phyloP scores from a whole-genome alignment of 305 asterid species.

The Fraxinus paxiana region DNA sequence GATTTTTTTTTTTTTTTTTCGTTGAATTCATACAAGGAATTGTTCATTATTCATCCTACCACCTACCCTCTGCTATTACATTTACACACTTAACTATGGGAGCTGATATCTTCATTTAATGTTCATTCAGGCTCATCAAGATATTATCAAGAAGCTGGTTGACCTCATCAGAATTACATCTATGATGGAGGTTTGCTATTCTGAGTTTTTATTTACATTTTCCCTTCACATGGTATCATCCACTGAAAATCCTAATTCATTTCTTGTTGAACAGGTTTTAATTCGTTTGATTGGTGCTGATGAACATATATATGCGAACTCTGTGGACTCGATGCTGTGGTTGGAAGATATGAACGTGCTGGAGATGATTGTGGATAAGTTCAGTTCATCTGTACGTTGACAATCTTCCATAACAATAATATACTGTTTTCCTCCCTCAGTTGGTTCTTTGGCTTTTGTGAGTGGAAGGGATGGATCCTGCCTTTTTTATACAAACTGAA shows the following conservation, averaged over 20 bases:
- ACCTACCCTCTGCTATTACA: constrained; percentile 2
- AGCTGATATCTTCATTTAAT: constrained; percentile 22
- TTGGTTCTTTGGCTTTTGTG: constrained; percentile 18
- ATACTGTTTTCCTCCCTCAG: constrained; percentile 10
- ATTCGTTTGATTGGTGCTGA: constrained; percentile 88
- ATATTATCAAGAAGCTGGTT: constrained; percentile 67
- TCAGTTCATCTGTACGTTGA: constrained; percentile 87
- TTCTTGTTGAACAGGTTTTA: constrained; percentile 59
- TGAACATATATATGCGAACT: constrained; percentile 75
- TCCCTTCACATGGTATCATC: constrained; percentile 18
- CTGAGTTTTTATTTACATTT: constrained; percentile 1
- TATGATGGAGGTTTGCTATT: constrained; percentile 75
- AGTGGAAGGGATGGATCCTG: constrained; percentile 16
- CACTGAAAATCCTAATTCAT: constrained; percentile 24
- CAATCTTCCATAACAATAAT: constrained; percentile 18
- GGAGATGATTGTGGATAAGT: constrained; percentile 87
- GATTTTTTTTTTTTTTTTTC: background rate
- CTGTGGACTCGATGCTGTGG: constrained; percentile 79
- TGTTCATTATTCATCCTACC: constrained; percentile 2
- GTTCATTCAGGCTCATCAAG: constrained; percentile 68
- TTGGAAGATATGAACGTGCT: constrained; percentile 77
- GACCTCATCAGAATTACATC: constrained; percentile 88
- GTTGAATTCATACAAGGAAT: background rate
- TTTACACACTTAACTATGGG: constrained; percentile 9
- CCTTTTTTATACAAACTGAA: constrained; percentile 14